Conservation (phyloP, 208 protist genomes). For the Acanthamoeba culbertsoni region DNA sequence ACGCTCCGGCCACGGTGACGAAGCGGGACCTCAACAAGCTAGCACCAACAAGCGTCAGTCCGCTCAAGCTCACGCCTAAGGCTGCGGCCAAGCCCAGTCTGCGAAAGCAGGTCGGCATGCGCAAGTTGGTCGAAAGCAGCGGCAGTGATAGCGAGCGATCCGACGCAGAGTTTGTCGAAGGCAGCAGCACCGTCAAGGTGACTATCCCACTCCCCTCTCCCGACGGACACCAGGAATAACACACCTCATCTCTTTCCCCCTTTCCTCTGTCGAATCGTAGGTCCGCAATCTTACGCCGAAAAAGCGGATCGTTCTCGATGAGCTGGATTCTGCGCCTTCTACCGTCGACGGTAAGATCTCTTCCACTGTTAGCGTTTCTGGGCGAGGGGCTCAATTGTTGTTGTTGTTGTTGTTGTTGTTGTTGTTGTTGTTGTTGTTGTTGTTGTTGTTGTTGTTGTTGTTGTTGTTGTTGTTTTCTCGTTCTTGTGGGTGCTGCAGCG, state of each 20-base stretch:
- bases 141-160: background rate
- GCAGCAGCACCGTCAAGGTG: conserved; percentile 51
- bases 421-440: background rate
- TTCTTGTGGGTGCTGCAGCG: background rate
- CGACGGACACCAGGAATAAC: too few relatives aligned
- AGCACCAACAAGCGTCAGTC: background rate
- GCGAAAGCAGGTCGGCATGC: background rate
- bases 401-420: too few relatives aligned
- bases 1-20: background rate
- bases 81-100: background rate
- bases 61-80: background rate
- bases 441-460: background rate
- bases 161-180: conserved; percentile 46
- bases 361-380: too few relatives aligned
- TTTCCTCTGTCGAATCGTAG: background rate
- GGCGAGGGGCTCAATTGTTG: too few relatives aligned
- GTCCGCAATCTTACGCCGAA: conserved; percentile 10
- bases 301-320: background rate
- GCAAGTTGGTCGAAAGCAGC: background rate
- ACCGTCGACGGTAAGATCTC: too few relatives aligned
- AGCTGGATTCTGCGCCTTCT: too few relatives aligned
- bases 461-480: background rate
- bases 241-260: background rate
- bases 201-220: too few relatives aligned
- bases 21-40: background rate